Base-by-base conservation (phyloP, 176 grass and related monocot genomes). In the Oryza longistaminata region DNA sequence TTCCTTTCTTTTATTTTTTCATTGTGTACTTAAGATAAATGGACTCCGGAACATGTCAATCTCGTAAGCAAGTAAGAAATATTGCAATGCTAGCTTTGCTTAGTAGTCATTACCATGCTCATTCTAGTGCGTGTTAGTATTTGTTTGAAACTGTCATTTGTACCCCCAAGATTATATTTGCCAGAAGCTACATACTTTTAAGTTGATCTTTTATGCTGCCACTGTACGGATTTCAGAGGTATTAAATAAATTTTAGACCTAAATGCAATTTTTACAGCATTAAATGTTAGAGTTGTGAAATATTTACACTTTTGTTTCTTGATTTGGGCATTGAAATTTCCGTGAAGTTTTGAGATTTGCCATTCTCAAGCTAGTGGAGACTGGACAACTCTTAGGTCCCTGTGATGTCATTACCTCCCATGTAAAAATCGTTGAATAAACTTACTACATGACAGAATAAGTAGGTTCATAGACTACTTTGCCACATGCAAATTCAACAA, bases 361-460 rank as follows among this genome's bases (percentile, higher is more conserved):
- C 9, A 13, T 66, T 19, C 42, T 79, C 25, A 66, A 79, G 40
- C 13, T 66, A 25, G 17, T 64, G 64, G 12, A 45, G 15, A 79
- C 44, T 64, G 43, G 12, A 29, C 61, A 66, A 67, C 22, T 67
- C 39, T 66, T 67, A 67, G 39, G 77, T 48, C 24, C 62, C 11
- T 68, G 25, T 6, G 42, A n/a, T 80, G 25, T 34, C 64, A 68
- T 48, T 12, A 2, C 26, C 19, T 42, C 19, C 19, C 60, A 37
- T 64, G 22, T 25, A 77, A 42, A 42, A 77, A 25, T 21, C 40
- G 12, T 42, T 13, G 55, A 58, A 64, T 40, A 64, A 42, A 77
- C n/a, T 15, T 77, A 34, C 16, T 67, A 68, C 48, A 26, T 80
- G 44, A 62, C 64, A 48, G 16, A 80, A 66, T 24, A 22, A 80